These are phyloP conservation scores for Fomitopsis pinicola DNA, from an alignment of 1,284 basidiomycete species.

Conservation along the genomic window DNA sequence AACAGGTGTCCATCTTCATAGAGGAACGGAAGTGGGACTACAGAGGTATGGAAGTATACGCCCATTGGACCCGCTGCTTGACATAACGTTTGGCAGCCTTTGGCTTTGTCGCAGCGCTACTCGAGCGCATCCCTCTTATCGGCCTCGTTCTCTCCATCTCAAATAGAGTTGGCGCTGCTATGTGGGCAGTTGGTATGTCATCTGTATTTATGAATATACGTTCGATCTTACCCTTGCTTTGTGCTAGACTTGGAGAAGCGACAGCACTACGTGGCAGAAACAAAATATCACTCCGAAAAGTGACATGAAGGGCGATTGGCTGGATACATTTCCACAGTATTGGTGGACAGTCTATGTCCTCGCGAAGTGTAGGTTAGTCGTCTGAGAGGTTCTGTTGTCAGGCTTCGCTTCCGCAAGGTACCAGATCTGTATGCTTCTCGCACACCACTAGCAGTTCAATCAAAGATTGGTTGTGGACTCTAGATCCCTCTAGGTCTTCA, in stretches of 20 bases:
- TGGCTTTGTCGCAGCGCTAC: conserved; percentile 73
- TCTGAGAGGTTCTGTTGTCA: too few relatives aligned
- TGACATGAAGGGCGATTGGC: too few relatives aligned
- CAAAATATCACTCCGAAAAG: conserved; percentile 10
- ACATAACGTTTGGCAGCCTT: conserved; percentile 47
- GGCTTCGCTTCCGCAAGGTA: too few relatives aligned
- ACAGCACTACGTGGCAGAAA: conserved; percentile 58
- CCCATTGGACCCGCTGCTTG: background rate
- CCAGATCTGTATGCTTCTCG: too few relatives aligned
- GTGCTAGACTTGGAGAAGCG: conserved; percentile 71
- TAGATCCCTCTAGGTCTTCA: too few relatives aligned
- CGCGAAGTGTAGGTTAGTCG: too few relatives aligned
- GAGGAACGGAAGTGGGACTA: conserved; percentile 89
- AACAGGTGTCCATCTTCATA: conserved; percentile 70
- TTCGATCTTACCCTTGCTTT: background rate
- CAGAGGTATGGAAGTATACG: conserved; percentile 39
- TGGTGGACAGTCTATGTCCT: too few relatives aligned
- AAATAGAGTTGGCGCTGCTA: conserved; percentile 83
- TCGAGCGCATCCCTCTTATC: conserved; percentile 75
- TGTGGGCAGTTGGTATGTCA: conserved; percentile 80
- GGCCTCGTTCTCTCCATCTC: conserved; percentile 80
- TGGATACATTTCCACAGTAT: too few relatives aligned
- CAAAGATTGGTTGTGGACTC: too few relatives aligned
- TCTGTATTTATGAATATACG: background rate
- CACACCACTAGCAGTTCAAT: too few relatives aligned